Evolutionary conservation across 768 basidiomycete species (phyloP).

Genomic region (Tricholoma sp.): DNA sequence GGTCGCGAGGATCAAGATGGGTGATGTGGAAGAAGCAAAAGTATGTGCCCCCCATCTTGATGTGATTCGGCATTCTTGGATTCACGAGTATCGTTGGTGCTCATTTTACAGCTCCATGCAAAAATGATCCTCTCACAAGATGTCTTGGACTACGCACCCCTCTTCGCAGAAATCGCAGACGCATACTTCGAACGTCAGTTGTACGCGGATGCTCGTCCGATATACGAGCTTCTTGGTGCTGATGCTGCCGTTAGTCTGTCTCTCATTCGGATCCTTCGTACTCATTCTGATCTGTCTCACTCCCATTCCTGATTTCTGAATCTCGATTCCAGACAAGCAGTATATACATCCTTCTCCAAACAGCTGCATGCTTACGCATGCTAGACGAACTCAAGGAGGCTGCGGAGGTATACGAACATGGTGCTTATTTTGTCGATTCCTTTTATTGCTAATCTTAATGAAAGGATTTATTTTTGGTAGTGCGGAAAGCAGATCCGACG

Average conservation of each 20-base stretch:
- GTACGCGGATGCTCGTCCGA: conserved; percentile 73
- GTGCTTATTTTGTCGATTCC: conserved; percentile 32
- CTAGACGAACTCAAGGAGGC: conserved; percentile 72
- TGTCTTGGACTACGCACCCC: conserved; percentile 65
- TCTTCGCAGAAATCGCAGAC: conserved; percentile 83
- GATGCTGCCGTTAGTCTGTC: conserved; percentile 56
- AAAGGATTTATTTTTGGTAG: conserved; percentile 42
- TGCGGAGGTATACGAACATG: conserved; percentile 76
- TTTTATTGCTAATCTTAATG: too few species aligned
- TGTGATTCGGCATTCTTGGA: not conserved
- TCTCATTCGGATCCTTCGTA: not conserved
- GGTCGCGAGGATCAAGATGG: conserved; percentile 74
- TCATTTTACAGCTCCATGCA: conserved; percentile 61
- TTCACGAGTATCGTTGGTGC: not conserved
- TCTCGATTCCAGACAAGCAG: conserved; percentile 56
- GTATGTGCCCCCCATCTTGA: conserved; percentile 35
- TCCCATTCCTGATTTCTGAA: not conserved
- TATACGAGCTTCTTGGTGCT: conserved; percentile 74
- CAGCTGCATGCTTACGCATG: conserved; percentile 78
- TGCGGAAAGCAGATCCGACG: conserved; percentile 65
- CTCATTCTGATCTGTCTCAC: not conserved
- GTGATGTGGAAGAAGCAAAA: conserved; percentile 76
- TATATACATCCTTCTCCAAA: conserved; percentile 65
- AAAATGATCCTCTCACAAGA: conserved; percentile 67
- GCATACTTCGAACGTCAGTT: conserved; percentile 73